These are phyloP conservation scores for Teratosphaeria destructans DNA, from an alignment of 2,329 filamentous ascomycete genomes.

Conservation along the genomic window DNA sequence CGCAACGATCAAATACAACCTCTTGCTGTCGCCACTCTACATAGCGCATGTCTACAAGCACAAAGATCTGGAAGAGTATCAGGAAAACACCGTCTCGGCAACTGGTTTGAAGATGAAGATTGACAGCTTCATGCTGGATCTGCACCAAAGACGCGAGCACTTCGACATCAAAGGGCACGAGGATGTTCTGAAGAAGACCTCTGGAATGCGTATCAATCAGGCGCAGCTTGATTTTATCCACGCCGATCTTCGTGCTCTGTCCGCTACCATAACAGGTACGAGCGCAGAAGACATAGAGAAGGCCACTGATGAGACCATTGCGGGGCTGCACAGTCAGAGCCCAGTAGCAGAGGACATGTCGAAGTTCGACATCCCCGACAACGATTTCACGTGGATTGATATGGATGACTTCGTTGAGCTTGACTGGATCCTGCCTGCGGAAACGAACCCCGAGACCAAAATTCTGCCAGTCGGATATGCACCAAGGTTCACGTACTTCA, in stretches of 20 bases:
- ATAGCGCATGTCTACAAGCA: conserved; percentile 98
- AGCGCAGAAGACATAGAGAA: conserved; percentile 63
- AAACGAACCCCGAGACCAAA: conserved; percentile 83
- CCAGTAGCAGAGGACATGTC: conserved; percentile 53
- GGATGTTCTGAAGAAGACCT: conserved; percentile 70
- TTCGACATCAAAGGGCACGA: conserved; percentile 64
- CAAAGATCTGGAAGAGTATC: conserved; percentile 83
- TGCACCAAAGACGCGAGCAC: conserved; percentile 88
- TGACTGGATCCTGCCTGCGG: conserved; percentile 87
- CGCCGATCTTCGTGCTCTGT: conserved; percentile 86
- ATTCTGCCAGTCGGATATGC: conserved; percentile 87
- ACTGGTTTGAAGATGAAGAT: conserved; percentile 94
- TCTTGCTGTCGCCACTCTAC: conserved; percentile 84
- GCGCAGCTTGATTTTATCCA: conserved; percentile 86
- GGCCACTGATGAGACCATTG: conserved; percentile 52
- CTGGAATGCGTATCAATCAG: conserved; percentile 89
- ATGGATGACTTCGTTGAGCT: conserved; percentile 99
- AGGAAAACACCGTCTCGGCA: conserved; percentile 68
- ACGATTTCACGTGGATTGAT: conserved; percentile 93
- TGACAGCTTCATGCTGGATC: conserved; percentile 93
- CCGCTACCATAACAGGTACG: conserved; percentile 76
- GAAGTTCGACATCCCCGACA: conserved; percentile 88
- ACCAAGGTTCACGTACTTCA: conserved; percentile 93
- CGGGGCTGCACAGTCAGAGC: conserved; percentile 43
- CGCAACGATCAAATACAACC: conserved; percentile 96